Conservation (phyloP, 768 basidiomycete genomes). For the Lentinula edodes region DNA sequence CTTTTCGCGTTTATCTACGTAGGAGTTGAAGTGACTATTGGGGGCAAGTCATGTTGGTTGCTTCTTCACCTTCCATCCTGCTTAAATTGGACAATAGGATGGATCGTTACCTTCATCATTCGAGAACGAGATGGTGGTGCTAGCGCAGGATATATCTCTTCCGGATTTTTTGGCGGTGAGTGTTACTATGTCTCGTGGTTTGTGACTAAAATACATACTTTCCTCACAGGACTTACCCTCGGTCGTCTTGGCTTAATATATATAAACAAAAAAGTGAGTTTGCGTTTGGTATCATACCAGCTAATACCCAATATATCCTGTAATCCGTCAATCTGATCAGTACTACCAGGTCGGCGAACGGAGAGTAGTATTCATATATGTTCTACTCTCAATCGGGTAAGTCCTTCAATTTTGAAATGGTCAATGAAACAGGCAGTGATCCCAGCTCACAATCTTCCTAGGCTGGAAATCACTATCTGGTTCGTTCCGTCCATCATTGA, state of each 20-base stretch:
- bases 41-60: constrained; percentile 20
- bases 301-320: no score
- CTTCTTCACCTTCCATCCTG: no score
- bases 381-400: constrained; percentile 25
- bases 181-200: background rate
- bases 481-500: constrained; percentile 43
- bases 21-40: constrained; percentile 37
- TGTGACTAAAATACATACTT: background rate
- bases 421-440: background rate
- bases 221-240: constrained; percentile 34
- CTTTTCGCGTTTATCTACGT: constrained; percentile 36
- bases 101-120: constrained; percentile 41
- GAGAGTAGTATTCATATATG: constrained; percentile 25
- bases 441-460: constrained; percentile 4
- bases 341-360: constrained; percentile 25
- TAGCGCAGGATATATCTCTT: constrained; percentile 35
- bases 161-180: constrained; percentile 17
- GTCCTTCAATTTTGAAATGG: background rate
- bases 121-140: constrained; percentile 30
- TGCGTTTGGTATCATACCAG: no score
- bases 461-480: constrained; percentile 49
- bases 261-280: constrained; percentile 36
- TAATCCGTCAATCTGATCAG: no score
- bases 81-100: constrained; percentile 19
- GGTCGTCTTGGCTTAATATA: constrained; percentile 49